Conservation (phyloP, 495 filamentous ascomycete genomes). For the Daldinia vernicosa region DNA sequence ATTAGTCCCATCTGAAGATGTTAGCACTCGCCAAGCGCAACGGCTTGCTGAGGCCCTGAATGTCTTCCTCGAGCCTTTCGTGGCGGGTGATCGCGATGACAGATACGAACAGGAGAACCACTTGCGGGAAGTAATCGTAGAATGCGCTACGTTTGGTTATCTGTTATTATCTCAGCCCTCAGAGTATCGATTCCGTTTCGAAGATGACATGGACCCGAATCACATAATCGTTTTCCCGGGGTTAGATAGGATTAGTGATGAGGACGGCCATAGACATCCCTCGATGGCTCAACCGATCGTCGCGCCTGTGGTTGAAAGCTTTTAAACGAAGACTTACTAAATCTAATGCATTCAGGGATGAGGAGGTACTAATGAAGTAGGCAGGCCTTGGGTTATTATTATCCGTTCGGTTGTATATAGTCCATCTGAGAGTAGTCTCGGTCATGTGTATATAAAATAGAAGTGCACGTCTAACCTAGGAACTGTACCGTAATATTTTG, state of each 20-base stretch:
- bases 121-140: conserved; percentile 46
- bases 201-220: conserved; percentile 10
- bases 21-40: conserved; percentile 44
- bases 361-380: not conserved
- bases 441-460: not conserved
- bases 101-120: conserved; percentile 50
- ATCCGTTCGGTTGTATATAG: conserved; percentile 6
- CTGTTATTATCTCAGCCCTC: conserved; percentile 48
- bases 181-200: conserved; percentile 43
- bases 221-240: conserved; percentile 45
- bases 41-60: conserved; percentile 41
- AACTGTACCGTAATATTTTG: not conserved
- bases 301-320: conserved; percentile 28
- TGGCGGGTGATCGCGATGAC: conserved; percentile 33
- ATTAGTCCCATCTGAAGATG: conserved; percentile 38
- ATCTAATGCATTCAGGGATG: not conserved
- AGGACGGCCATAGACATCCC: conserved; percentile 39
- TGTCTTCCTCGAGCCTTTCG: conserved; percentile 47
- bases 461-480: not conserved
- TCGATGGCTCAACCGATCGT: conserved; percentile 34
- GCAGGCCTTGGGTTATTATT: not conserved
- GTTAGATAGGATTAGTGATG: conserved; percentile 42
- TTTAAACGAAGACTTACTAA: conserved; percentile 12
- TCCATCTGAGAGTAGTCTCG: not conserved
- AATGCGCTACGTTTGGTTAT: conserved; percentile 49